Evolutionary conservation across 2,329 filamentous ascomycete species (phyloP).

Genomic region (Furcasterigmium furcatum): DNA sequence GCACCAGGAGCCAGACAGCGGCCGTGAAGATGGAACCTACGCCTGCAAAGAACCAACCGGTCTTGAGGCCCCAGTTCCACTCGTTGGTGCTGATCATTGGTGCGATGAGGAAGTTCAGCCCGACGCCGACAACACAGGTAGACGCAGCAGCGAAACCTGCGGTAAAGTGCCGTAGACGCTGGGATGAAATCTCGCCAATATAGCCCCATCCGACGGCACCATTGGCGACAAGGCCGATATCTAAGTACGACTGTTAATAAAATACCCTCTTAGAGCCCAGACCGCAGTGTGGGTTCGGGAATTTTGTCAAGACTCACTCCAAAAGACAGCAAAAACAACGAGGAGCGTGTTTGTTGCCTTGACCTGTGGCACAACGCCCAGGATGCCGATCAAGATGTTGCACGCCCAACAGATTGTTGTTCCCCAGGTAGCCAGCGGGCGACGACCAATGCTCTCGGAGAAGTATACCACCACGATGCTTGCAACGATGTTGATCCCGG

Average conservation of each 20-base stretch:
- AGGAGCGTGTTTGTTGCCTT: slow-evolving; percentile 11
- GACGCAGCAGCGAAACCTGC: slow-evolving; percentile 23
- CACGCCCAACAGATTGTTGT: slow-evolving; percentile 11
- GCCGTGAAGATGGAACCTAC: slow-evolving; percentile 20
- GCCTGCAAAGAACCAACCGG: slow-evolving; percentile 24
- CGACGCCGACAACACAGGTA: slow-evolving; percentile 14
- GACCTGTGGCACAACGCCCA: slow-evolving; percentile 9
- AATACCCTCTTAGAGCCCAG: neutral
- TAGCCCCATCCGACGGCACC: slow-evolving; percentile 22
- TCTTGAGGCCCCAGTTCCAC: slow-evolving; percentile 26
- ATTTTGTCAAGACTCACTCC: slow-evolving; percentile 12
- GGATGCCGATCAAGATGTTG: slow-evolving; percentile 13
- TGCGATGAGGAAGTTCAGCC: slow-evolving; percentile 19
- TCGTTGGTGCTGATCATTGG: slow-evolving; percentile 26
- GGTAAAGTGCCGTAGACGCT: slow-evolving; percentile 25
- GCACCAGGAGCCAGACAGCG: slow-evolving; percentile 18
- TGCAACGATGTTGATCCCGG: slow-evolving; percentile 14
- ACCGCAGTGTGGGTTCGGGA: no score
- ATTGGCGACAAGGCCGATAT: slow-evolving; percentile 19
- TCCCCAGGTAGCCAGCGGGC: slow-evolving; percentile 12
- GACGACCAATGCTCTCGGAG: slow-evolving; percentile 11
- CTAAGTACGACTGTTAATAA: slow-evolving; percentile 3
- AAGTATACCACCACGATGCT: slow-evolving; percentile 5
- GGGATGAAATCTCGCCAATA: slow-evolving; percentile 29
- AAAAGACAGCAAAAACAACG: slow-evolving; percentile 16